These are phyloP conservation scores for Raffaelea arxii DNA, from an alignment of 2,329 filamentous ascomycete species.

Conservation along the genomic window DNA sequence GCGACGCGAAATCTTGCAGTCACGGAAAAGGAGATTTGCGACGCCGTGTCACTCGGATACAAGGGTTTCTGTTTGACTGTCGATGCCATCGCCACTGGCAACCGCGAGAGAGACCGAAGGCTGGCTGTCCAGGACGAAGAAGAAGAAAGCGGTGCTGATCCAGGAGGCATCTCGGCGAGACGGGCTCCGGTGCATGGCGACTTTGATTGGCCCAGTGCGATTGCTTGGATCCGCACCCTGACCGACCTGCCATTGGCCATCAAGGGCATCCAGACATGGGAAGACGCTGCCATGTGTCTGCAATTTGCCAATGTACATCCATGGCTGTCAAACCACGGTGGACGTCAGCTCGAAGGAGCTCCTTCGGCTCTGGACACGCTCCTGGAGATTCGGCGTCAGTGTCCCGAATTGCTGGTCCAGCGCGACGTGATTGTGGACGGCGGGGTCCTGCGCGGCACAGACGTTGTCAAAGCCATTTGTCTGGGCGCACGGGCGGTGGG, in stretches of 20 bases:
- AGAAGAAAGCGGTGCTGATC: background rate
- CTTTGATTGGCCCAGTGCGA: background rate
- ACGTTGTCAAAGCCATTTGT: conserved; percentile 36
- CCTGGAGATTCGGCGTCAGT: conserved; percentile 32
- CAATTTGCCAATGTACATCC: conserved; percentile 25
- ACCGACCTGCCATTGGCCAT: too few species aligned
- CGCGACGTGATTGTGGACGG: conserved; percentile 38
- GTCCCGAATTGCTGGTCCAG: conserved; percentile 29
- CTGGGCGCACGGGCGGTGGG: conserved; percentile 36
- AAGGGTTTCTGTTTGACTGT: background rate
- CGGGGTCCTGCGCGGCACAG: conserved; percentile 33
- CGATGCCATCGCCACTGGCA: background rate
- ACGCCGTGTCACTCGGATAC: background rate
- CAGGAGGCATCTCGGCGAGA: background rate
- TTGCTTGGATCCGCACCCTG: background rate
- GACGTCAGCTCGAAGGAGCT: conserved; percentile 37
- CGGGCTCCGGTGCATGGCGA: background rate
- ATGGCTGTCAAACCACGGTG: conserved; percentile 38
- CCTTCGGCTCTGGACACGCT: conserved; percentile 32
- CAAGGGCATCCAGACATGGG: conserved; percentile 23
- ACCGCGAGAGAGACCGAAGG: background rate
- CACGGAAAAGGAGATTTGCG: background rate
- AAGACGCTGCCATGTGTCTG: too few species aligned
- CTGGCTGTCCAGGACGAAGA: background rate
- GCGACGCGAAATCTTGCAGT: background rate